Evolutionary conservation across 192 early-diverging fungal genomes (phyloP).

Genomic region (Entomortierella parvispora): DNA sequence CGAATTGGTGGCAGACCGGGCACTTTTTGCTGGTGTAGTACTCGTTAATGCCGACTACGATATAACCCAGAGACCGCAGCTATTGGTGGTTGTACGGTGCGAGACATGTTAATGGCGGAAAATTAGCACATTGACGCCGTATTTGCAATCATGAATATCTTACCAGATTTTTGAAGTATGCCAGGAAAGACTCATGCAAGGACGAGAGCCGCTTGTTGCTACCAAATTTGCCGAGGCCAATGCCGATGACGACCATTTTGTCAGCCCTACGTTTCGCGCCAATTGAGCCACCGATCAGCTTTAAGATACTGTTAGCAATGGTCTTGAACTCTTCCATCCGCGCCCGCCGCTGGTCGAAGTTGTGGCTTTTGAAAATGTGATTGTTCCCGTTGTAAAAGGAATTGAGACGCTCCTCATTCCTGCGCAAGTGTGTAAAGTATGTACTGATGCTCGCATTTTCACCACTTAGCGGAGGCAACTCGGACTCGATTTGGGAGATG

Average conservation of each 20-base stretch:
- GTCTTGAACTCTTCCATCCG: neutral
- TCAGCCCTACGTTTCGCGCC: neutral
- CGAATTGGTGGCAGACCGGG: slow-evolving; percentile 5
- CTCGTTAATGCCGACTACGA: slow-evolving; percentile 8
- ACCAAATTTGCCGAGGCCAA: slow-evolving; percentile 4
- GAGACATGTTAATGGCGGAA: neutral
- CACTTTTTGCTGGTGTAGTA: slow-evolving; percentile 8
- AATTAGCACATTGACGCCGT: neutral
- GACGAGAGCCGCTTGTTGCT: neutral
- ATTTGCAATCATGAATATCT: neutral
- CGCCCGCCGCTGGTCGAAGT: slow-evolving; percentile 3
- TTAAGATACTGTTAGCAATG: neutral
- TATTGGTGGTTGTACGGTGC: too few species aligned
- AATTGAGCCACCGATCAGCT: neutral
- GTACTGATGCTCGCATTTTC: neutral
- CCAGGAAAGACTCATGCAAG: neutral
- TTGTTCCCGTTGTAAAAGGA: slow-evolving; percentile 7
- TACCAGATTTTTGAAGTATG: neutral
- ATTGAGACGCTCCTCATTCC: neutral
- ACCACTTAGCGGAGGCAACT: slow-evolving; percentile 7
- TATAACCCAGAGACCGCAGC: slow-evolving; percentile 7
- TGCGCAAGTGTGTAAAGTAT: neutral
- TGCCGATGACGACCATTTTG: slow-evolving; percentile 1
- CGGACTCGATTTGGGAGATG: neutral
- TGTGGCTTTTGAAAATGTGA: neutral